Percentiles rank a stretch among this genome's conserved stretches.
These are phyloP conservation scores for Fusarium armeniacum DNA, from an alignment of 2,329 filamentous ascomycete species.

Conservation along the genomic window DNA sequence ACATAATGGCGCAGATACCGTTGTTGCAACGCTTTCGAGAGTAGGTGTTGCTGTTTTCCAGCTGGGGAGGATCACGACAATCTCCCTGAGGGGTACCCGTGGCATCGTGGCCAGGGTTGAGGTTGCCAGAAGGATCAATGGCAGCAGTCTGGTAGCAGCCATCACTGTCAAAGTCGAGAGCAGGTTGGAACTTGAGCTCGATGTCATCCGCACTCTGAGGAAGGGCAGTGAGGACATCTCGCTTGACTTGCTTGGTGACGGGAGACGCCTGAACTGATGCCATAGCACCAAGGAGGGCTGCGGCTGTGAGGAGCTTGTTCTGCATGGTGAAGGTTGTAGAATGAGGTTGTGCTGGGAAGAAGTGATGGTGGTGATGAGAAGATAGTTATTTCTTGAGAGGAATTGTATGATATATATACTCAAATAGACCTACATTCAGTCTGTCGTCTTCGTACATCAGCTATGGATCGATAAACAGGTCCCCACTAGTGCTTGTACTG, in stretches of 20 bases:
- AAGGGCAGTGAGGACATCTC: constrained; percentile 51
- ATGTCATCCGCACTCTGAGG: constrained; percentile 52
- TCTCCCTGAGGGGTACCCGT: constrained; percentile 50
- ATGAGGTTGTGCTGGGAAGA: not conserved
- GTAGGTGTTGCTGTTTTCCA: constrained; percentile 53
- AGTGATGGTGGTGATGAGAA: not conserved
- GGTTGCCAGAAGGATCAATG: constrained; percentile 55
- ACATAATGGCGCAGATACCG: constrained; percentile 53
- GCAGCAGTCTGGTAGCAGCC: constrained; percentile 64
- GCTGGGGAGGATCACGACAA: constrained; percentile 51
- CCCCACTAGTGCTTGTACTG: not conserved
- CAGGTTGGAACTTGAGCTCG: constrained; percentile 56
- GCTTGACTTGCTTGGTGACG: constrained; percentile 32
- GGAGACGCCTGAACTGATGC: constrained; percentile 39
- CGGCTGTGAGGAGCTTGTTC: constrained; percentile 32
- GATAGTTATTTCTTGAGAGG: not conserved
- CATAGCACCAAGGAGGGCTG: constrained; percentile 39
- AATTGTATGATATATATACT: constrained; percentile 20
- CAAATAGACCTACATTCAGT: accelerated
- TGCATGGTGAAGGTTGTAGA: constrained; percentile 26
- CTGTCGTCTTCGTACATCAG: not conserved
- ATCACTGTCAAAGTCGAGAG: constrained; percentile 58
- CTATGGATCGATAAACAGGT: not conserved
- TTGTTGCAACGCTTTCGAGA: constrained; percentile 54
- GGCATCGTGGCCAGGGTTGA: constrained; percentile 47